These are phyloP conservation scores for Ogataea saltuana DNA, from an alignment of 805 yeast genomes.

Conservation along the genomic window DNA sequence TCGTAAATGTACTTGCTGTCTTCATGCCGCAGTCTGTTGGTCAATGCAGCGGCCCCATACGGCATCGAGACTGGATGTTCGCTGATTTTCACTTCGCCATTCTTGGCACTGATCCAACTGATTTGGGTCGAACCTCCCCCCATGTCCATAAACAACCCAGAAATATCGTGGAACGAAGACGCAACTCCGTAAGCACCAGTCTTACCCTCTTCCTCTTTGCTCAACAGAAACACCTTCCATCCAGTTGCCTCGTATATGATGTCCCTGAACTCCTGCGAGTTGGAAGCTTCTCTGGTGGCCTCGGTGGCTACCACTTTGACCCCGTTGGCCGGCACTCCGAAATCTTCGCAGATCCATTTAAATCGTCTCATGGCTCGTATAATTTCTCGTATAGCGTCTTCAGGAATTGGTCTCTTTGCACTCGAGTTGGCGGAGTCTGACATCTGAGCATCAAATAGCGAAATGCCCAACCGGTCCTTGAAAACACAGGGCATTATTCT, in stretches of 20 bases:
- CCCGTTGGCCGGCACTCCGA: conserved; percentile 62
- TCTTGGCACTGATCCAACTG: conserved; percentile 63
- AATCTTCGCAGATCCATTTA: conserved; percentile 68
- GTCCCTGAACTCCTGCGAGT: conserved; percentile 57
- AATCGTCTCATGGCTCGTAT: conserved; percentile 66
- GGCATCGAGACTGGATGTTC: conserved; percentile 64
- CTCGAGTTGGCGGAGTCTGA: conserved; percentile 33
- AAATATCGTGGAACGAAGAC: conserved; percentile 63
- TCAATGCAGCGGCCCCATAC: conserved; percentile 71
- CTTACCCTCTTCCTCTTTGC: conserved; percentile 64
- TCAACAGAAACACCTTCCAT: conserved; percentile 62
- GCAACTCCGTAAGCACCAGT: conserved; percentile 75
- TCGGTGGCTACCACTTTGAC: conserved; percentile 74
- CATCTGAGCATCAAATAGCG: conserved; percentile 63
- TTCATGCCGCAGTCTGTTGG: conserved; percentile 54
- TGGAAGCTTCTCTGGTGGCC: conserved; percentile 69
- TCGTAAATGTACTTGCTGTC: conserved; percentile 48
- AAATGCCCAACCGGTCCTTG: conserved; percentile 71
- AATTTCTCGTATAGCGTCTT: conserved; percentile 57
- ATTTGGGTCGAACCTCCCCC: conserved; percentile 73
- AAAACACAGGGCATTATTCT: conserved; percentile 77
- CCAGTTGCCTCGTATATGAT: conserved; percentile 59
- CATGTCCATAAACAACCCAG: conserved; percentile 70
- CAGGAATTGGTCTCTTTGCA: conserved; percentile 53
- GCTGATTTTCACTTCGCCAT: conserved; percentile 57